These are phyloP conservation scores for Fraxinus sp. DNA, from an alignment of 305 asterid genomes.

Conservation along the genomic window DNA sequence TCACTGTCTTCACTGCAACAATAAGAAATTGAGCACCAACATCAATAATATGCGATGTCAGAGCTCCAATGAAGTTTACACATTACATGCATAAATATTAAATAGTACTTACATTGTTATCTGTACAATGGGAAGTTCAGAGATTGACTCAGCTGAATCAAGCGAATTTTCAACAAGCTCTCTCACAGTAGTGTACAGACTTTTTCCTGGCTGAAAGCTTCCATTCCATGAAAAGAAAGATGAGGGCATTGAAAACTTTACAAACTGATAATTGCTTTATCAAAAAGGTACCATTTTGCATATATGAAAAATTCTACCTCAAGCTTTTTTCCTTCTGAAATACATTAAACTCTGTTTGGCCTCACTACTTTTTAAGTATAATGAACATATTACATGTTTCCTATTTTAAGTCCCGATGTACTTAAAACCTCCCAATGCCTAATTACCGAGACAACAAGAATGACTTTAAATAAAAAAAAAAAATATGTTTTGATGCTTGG, in stretches of 20 bases:
- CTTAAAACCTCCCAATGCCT: not conserved
- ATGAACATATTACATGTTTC: not conserved
- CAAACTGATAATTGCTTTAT: not conserved
- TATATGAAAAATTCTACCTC: constrained; percentile 1
- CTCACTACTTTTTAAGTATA: not conserved
- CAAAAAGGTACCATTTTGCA: not conserved
- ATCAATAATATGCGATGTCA: constrained; percentile 1
- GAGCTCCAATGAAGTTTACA: constrained; percentile 9
- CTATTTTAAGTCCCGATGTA: not conserved
- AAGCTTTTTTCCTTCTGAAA: not conserved
- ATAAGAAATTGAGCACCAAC: not conserved
- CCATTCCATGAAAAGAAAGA: constrained; percentile 2
- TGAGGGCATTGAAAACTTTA: not conserved
- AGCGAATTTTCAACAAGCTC: constrained; percentile 96
- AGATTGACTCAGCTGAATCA: constrained; percentile 87
- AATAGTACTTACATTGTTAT: constrained; percentile 62
- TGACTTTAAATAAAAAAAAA: not conserved
- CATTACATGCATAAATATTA: not conserved
- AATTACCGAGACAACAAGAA: not conserved
- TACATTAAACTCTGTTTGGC: not conserved
- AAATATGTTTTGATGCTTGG: not conserved
- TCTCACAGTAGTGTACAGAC: constrained; percentile 81
- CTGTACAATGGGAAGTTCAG: constrained; percentile 76
- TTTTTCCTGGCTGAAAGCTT: constrained; percentile 71
- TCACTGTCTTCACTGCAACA: too few relatives aligned